A percentile compares a stretch with the other conserved stretches of the same genome.
phyloP scores from a whole-genome alignment of 2,329 filamentous ascomycete genomes.

The Trichophyton equinum region DNA sequence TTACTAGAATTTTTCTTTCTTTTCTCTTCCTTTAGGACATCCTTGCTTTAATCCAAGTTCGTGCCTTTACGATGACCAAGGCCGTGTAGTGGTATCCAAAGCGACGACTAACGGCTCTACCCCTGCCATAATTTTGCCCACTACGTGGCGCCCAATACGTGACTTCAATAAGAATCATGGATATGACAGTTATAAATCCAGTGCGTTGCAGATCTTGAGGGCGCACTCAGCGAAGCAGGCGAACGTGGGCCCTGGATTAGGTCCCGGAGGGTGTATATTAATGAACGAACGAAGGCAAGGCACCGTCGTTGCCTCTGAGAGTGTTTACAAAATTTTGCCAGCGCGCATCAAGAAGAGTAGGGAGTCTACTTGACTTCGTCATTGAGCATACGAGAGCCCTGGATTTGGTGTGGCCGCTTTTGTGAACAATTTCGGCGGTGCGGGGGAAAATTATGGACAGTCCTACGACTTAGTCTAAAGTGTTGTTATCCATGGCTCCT shows the following conservation, averaged over 20 bases:
- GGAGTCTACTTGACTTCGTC: background rate
- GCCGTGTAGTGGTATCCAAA: constrained; percentile 14
- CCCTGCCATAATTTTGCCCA: constrained; percentile 27
- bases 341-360: constrained; percentile 2
- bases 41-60: constrained; percentile 4
- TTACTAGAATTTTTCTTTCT: constrained; percentile 9
- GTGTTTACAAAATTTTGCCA: constrained; percentile 29
- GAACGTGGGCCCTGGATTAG: constrained; percentile 41
- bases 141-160: constrained; percentile 24
- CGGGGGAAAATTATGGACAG: background rate
- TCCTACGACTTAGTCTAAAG: background rate
- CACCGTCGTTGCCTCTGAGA: constrained; percentile 41
- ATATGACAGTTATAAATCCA: constrained; percentile 32
- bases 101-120: constrained; percentile 15
- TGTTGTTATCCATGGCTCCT: background rate
- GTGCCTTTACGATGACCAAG: constrained; percentile 14
- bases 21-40: constrained; percentile 9
- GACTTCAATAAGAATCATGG: constrained; percentile 34
- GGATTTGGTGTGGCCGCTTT: background rate
- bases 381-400: background rate
- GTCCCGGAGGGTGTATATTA: constrained; percentile 40
- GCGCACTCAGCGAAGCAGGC: constrained; percentile 40
- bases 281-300: constrained; percentile 40
- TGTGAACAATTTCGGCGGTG: background rate
- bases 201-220: constrained; percentile 34